phyloP scores from a whole-genome alignment of 768 basidiomycete species.

The Macrolepiota dolichaula region DNA sequence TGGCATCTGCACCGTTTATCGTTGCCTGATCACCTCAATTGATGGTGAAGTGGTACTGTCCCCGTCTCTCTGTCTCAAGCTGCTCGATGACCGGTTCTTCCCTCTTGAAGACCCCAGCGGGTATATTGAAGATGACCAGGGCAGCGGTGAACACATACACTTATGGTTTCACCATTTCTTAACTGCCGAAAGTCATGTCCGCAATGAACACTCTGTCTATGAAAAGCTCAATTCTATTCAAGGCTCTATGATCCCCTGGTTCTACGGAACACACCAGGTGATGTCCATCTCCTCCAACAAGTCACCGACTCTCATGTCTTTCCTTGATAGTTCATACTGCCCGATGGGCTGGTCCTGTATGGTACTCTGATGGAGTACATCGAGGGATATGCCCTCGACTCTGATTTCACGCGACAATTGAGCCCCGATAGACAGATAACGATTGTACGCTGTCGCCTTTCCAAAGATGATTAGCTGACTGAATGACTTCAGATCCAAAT shows the following conservation, averaged over 20 bases:
- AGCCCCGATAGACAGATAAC: conserved; percentile 15
- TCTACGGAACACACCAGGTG: conserved; percentile 24
- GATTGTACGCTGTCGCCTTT: conserved; percentile 10
- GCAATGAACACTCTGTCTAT: conserved; percentile 20
- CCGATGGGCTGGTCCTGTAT: too few species aligned
- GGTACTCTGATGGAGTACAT: conserved; percentile 19
- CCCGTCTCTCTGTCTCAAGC: conserved; percentile 18
- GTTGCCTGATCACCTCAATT: too few species aligned
- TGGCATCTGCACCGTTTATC: conserved; percentile 16
- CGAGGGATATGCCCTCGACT: conserved; percentile 13
- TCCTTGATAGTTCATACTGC: too few species aligned
- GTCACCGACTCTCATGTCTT: neutral
- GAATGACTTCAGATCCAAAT: conserved; percentile 16
- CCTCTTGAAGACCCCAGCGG: conserved; percentile 8
- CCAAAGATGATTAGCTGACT: neutral
- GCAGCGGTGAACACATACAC: conserved; percentile 10
- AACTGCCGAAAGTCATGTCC: conserved; percentile 16
- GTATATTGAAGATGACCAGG: conserved; percentile 13
- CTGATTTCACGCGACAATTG: conserved; percentile 11
- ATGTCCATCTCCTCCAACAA: neutral
- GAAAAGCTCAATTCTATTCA: conserved; percentile 21
- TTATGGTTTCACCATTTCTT: conserved; percentile 12
- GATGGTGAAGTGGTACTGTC: conserved; percentile 14
- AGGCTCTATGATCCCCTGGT: conserved; percentile 24
- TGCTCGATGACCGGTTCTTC: conserved; percentile 21